phyloP scores from a whole-genome alignment of 176 grass and related monocot species.

The Areca catechu region DNA sequence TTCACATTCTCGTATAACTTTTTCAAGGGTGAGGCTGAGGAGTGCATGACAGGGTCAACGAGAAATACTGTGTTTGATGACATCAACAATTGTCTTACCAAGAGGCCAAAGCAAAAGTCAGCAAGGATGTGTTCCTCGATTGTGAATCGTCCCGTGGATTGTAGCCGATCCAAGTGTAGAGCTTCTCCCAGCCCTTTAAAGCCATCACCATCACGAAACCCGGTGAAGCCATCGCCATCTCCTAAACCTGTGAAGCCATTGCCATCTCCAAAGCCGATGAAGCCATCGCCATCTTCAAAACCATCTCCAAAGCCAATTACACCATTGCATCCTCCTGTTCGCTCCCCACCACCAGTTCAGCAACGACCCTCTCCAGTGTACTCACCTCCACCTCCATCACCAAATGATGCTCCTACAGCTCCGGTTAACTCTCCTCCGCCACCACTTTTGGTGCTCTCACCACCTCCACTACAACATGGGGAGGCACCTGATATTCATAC shows the following conservation, averaged over 20 bases:
- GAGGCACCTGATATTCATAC: too few species aligned
- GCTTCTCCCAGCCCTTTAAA: not conserved
- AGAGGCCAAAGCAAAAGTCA: slow-evolving; percentile 32
- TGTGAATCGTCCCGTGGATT: slow-evolving; percentile 33
- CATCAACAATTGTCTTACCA: slow-evolving; percentile 33
- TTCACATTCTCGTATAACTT: slow-evolving; percentile 67
- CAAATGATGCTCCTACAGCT: not conserved
- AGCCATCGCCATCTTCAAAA: not conserved
- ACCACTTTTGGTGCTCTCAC: not conserved
- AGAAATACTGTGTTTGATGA: slow-evolving; percentile 31
- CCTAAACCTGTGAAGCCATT: not conserved
- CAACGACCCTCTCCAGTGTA: not conserved
- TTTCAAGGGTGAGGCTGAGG: slow-evolving; percentile 31
- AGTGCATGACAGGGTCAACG: slow-evolving; percentile 20
- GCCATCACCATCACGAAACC: slow-evolving; percentile 1
- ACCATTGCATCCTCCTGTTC: not conserved
- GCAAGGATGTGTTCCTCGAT: slow-evolving; percentile 22
- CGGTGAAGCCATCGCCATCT: not conserved
- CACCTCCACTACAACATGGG: not conserved
- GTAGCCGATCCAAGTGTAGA: slow-evolving; percentile 31
- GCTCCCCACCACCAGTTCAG: not conserved
- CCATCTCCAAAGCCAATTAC: not conserved
- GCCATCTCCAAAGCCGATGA: not conserved
- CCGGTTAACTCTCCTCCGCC: not conserved
- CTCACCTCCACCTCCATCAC: not conserved